A percentile compares a stretch with the other conserved stretches of the same genome.
Conservation (phyloP, 2,329 filamentous ascomycete genomes). For the Fusarium bactridioides region DNA sequence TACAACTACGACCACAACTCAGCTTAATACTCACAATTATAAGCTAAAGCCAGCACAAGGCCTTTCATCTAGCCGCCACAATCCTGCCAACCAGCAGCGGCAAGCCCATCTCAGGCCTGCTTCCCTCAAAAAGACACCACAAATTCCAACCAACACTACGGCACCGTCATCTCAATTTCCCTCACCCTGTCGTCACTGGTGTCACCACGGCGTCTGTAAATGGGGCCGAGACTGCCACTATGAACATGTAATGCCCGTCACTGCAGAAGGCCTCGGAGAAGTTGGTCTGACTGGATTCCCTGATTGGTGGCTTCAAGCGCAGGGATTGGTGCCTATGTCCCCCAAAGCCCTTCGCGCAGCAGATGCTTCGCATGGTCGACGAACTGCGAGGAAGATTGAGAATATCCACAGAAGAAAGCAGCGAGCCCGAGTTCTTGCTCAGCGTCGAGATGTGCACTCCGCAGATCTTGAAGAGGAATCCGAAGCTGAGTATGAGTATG, state of each 20-base stretch:
- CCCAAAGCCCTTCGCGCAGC: background rate
- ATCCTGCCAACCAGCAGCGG: slow-evolving; percentile 14
- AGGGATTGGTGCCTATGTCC: slow-evolving; percentile 27
- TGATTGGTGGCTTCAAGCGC: slow-evolving; percentile 50
- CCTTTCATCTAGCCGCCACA: slow-evolving; percentile 29
- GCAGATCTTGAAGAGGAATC: background rate
- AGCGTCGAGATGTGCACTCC: background rate
- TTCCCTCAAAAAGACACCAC: background rate
- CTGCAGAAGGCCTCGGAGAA: slow-evolving; percentile 48
- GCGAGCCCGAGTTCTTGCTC: background rate
- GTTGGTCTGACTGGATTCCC: slow-evolving; percentile 55
- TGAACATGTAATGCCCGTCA: slow-evolving; percentile 58
- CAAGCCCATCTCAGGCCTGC: background rate
- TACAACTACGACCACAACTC: background rate
- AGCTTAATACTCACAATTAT: background rate
- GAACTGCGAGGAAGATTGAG: background rate
- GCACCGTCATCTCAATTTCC: background rate
- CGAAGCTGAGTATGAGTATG: slow-evolving; percentile 1
- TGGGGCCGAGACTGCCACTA: slow-evolving; percentile 55
- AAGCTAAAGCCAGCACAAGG: slow-evolving; percentile 12
- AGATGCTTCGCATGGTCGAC: background rate
- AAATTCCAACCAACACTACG: background rate
- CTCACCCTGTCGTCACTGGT: slow-evolving; percentile 55
- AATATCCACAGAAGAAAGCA: slow-evolving; percentile 5
- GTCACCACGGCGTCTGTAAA: slow-evolving; percentile 56